Evolutionary conservation across 768 basidiomycete species (phyloP), one percentile per base, ranked within the genome.

Genomic region (Boletellus sp.): DNA sequence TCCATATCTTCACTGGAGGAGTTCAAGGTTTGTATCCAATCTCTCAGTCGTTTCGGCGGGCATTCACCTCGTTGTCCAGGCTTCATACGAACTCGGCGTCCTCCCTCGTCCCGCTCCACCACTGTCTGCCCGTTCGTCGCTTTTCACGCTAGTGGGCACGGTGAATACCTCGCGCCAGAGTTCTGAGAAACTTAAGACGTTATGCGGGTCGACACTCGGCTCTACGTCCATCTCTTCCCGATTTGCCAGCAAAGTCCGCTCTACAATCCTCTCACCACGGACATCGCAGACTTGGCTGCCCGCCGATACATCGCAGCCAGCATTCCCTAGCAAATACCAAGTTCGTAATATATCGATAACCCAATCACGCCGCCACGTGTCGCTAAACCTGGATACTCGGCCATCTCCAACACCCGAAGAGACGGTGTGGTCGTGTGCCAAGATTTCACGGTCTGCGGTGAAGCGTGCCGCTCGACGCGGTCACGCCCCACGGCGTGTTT

Each of bases 361-460:
- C 20, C 62, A 19, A 31, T 9, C 50, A 45, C 51, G 32, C 32
- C 62, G 54, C 1, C 54, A 48, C 41, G 24, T 37, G 24, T 56
- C 53, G 31, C 42, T 53, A 23, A 48, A 38, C 1, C 42, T 50
- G 23, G 49, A 58, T 20, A 34, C 31, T 12, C 42, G 28, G 33
- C 37, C 40, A 44, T 41, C 51, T 37, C 50, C n/a, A 8, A 41
- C 48, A 6, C 33, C 54, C 4, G 53, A 44, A 45, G 52, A 56
- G 20, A 33, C 8, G 28, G 23, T 65, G 26, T 67, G 66, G 66
- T 65, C 66, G 31, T 67, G 66, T 56, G 66, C 66, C 28, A 67
- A 69, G 42, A 67, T 67, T 12, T 55, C 66, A 0, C 65, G 48
- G 22, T 67, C 66, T 32, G 19, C 50, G 31, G 15, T 35, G 7